Percentiles rank a stretch among this genome's conserved stretches.
Evolutionary conservation across 202 grass and related monocot species (phyloP).

Genomic region (Brachypodium distachyon): DNA sequence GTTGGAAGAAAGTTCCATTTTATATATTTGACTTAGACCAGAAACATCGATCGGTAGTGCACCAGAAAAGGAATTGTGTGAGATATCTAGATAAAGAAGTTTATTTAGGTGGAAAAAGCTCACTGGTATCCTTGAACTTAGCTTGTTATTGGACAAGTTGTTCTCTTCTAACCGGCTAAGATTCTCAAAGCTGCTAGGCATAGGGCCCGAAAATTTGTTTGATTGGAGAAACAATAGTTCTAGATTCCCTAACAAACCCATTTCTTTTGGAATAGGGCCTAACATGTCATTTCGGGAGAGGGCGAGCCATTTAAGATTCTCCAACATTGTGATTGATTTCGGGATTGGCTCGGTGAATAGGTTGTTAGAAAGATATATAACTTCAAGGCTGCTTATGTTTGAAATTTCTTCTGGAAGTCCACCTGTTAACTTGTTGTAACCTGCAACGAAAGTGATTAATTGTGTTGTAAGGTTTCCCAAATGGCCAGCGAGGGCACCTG

Average conservation of each 20-base stretch:
- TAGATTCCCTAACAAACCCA: background rate
- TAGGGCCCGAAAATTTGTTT: background rate
- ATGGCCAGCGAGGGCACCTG: background rate
- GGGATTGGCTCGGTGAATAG: background rate
- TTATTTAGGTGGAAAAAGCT: background rate
- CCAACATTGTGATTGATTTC: background rate
- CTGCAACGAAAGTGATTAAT: background rate
- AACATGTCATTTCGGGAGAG: background rate
- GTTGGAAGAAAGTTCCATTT: constrained; percentile 22
- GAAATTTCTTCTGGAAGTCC: background rate
- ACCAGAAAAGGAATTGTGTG: background rate
- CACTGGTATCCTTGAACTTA: background rate
- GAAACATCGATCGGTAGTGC: background rate
- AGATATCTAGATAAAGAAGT: background rate
- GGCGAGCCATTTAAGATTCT: background rate
- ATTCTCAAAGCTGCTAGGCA: background rate
- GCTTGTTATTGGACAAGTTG: background rate
- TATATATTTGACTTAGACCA: background rate
- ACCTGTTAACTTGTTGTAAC: background rate
- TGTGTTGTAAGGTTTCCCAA: background rate
- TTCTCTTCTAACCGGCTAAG: background rate
- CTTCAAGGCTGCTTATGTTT: background rate
- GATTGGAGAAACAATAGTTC: background rate
- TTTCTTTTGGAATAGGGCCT: background rate
- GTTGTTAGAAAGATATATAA: background rate